A percentile compares a stretch with the other conserved stretches of the same genome.
Evolutionary conservation across 306 rosid genomes (phyloP).

Genomic region (Phaseolus lunatus): DNA sequence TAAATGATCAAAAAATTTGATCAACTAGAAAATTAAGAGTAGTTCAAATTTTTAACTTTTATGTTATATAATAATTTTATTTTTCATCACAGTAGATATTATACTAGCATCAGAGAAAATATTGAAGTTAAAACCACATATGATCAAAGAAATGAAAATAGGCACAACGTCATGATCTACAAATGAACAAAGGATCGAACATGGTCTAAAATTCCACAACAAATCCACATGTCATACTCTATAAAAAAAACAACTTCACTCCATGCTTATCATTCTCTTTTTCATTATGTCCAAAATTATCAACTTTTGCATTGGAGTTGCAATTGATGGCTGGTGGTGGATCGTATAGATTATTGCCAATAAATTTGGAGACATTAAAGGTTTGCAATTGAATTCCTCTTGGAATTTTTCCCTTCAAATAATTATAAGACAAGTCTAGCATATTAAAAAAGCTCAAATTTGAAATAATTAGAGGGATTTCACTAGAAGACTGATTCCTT

Average conservation of each 20-base stretch:
- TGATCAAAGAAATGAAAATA: conserved; percentile 10
- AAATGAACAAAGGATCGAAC: conserved; percentile 28
- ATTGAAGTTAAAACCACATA: too few species aligned
- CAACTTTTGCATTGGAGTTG: background rate
- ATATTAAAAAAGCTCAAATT: conserved; percentile 21
- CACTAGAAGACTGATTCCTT: conserved; percentile 37
- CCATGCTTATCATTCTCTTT: background rate
- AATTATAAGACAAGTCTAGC: conserved; percentile 48
- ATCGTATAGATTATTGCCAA: conserved; percentile 39
- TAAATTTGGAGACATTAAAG: conserved; percentile 40
- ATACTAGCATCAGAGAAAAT: too few species aligned
- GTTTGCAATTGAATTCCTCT: conserved; percentile 45
- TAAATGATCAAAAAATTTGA: too few species aligned
- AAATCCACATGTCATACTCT: conserved; percentile 26
- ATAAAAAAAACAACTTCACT: conserved; percentile 34
- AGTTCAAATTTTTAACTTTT: too few species aligned
- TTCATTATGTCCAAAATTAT: background rate
- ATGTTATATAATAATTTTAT: too few species aligned
- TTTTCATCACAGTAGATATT: too few species aligned
- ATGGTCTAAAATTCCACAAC: conserved; percentile 34
- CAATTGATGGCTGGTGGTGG: conserved; percentile 14
- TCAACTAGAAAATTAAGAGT: too few species aligned
- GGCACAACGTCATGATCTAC: background rate
- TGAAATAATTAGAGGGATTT: conserved; percentile 46
- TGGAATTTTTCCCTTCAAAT: conserved; percentile 45